Evolutionary conservation across 2,329 filamentous ascomycete species (phyloP).

Genomic region (Neonectria coccinea): DNA sequence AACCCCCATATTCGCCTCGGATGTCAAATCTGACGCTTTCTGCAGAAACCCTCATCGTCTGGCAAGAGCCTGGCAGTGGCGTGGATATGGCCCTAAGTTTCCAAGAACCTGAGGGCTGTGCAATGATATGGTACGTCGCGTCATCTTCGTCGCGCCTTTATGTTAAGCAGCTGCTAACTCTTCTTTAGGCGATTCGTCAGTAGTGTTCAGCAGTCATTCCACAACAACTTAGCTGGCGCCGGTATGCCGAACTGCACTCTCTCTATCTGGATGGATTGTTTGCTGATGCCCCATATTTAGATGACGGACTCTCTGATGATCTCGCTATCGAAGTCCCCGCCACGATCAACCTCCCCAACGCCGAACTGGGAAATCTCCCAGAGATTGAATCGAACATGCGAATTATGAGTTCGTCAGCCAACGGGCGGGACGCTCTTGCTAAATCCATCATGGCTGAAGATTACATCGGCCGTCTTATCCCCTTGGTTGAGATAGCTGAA

Average conservation of each 20-base stretch:
- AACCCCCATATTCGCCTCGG: conserved; percentile 18
- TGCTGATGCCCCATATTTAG: conserved; percentile 57
- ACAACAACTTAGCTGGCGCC: conserved; percentile 67
- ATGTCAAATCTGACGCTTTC: conserved; percentile 44
- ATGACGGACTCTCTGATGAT: conserved; percentile 92
- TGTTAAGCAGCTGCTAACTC: conserved; percentile 35
- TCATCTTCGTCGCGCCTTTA: conserved; percentile 5
- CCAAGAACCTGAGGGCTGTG: conserved; percentile 95
- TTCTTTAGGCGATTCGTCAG: conserved; percentile 86
- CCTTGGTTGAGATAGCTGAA: conserved; percentile 88
- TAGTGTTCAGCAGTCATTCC: conserved; percentile 81
- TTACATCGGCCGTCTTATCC: conserved; percentile 88
- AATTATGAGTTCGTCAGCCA: conserved; percentile 77
- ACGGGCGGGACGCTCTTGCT: conserved; percentile 85
- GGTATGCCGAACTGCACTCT: conserved; percentile 59
- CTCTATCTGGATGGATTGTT: conserved; percentile 6
- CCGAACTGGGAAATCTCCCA: conserved; percentile 82
- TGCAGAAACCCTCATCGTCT: conserved; percentile 95
- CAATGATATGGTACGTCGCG: conserved; percentile 81
- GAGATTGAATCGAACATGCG: conserved; percentile 91
- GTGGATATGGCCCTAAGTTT: conserved; percentile 99
- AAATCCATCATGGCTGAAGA: conserved; percentile 89
- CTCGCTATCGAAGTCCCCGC: conserved; percentile 78
- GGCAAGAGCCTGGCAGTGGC: conserved; percentile 87
- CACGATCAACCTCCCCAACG: conserved; percentile 79